phyloP scores from a whole-genome alignment of 129 eudicot genomes.

The Artemisia tridentata region DNA sequence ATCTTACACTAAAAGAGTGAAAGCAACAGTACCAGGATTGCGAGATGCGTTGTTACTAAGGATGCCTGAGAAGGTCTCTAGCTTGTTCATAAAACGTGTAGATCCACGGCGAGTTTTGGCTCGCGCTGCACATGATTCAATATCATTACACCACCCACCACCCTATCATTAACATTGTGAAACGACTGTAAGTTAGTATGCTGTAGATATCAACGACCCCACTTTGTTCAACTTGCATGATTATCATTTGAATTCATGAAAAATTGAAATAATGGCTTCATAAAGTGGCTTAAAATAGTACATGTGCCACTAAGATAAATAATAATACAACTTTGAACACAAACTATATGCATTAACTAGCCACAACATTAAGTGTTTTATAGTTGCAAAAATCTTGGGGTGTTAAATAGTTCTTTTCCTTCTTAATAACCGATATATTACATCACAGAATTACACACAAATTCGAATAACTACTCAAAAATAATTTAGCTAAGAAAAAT shows the following conservation, averaged over 20 bases:
- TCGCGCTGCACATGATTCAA: constrained; percentile 74
- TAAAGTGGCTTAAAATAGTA: background rate
- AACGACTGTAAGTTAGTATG: constrained; percentile 19
- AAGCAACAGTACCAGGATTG: constrained; percentile 65
- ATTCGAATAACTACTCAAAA: too few relatives aligned
- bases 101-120: constrained; percentile 85
- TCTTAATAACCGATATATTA: background rate
- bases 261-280: background rate
- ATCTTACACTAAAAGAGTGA: background rate
- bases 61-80: constrained; percentile 71
- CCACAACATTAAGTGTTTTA: background rate
- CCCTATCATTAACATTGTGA: constrained; percentile 50
- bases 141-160: constrained; percentile 99
- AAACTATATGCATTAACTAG: too few relatives aligned
- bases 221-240: background rate
- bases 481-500: too few relatives aligned
- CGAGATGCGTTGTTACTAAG: constrained; percentile 71
- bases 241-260: background rate
- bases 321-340: too few relatives aligned
- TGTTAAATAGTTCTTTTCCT: background rate
- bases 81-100: constrained; percentile 64
- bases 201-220: constrained; percentile 22
- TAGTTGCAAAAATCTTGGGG: background rate
- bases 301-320: too few relatives aligned
- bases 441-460: too few relatives aligned